These are phyloP conservation scores for Agroathelia rolfsii DNA, from an alignment of 1,284 basidiomycete species.

Conservation along the genomic window DNA sequence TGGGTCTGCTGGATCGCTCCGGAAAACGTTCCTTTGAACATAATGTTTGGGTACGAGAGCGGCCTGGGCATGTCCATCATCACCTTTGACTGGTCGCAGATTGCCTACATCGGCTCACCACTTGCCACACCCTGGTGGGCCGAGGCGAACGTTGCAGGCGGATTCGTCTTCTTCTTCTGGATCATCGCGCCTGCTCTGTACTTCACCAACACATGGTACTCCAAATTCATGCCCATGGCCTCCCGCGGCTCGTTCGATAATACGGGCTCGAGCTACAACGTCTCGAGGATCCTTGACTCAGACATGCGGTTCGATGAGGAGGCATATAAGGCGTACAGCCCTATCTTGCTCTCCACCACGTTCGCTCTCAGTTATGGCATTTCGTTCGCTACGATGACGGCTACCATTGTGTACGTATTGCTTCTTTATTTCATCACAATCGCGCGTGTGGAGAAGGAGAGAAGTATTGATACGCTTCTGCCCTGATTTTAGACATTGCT, in stretches of 20 bases:
- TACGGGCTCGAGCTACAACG: slow-evolving; percentile 58
- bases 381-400: slow-evolving; percentile 33
- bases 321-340: slow-evolving; percentile 74
- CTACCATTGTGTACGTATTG: slow-evolving; percentile 59
- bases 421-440: slow-evolving; percentile 63
- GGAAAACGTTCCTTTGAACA: slow-evolving; percentile 55
- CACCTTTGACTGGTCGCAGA: slow-evolving; percentile 71
- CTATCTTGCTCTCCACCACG: slow-evolving; percentile 66
- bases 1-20: slow-evolving; percentile 63
- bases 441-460: no score
- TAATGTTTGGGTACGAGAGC: slow-evolving; percentile 72
- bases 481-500: slow-evolving; percentile 65
- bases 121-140: slow-evolving; percentile 65
- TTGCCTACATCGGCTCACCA: slow-evolving; percentile 46
- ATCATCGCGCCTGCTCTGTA: slow-evolving; percentile 62
- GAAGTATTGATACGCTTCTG: no score
- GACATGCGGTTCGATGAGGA: slow-evolving; percentile 49
- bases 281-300: slow-evolving; percentile 50
- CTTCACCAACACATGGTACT: slow-evolving; percentile 55
- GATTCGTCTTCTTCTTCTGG: slow-evolving; percentile 76
- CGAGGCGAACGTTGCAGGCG: slow-evolving; percentile 71
- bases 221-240: slow-evolving; percentile 53
- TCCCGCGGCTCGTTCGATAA: slow-evolving; percentile 50
- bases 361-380: slow-evolving; percentile 40
- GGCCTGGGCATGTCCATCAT: slow-evolving; percentile 71